Evolutionary conservation across 2,329 filamentous ascomycete genomes (phyloP).

Genomic region (Cytospora chrysosperma): DNA sequence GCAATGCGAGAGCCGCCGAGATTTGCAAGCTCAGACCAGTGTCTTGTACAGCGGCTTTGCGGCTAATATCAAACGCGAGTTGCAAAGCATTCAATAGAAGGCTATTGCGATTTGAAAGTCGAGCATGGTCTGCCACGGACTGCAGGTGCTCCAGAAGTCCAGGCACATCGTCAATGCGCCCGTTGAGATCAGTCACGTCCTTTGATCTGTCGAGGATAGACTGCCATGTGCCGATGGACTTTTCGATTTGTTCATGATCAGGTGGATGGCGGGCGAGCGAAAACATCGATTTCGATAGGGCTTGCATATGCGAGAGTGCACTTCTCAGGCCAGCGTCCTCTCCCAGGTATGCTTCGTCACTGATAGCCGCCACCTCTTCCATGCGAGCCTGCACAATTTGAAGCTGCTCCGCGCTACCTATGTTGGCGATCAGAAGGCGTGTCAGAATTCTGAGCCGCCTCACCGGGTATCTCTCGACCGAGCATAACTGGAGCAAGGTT

Average conservation of each 20-base stretch:
- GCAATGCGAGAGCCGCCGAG: slow-evolving; percentile 47
- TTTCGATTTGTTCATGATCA: slow-evolving; percentile 34
- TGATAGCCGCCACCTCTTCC: slow-evolving; percentile 37
- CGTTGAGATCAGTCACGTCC: slow-evolving; percentile 42
- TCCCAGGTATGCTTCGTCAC: slow-evolving; percentile 38
- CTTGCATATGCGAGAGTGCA: slow-evolving; percentile 50
- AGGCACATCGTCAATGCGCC: slow-evolving; percentile 49
- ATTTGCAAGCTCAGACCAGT: slow-evolving; percentile 12
- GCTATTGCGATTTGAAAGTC: slow-evolving; percentile 48
- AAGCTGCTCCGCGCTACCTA: slow-evolving; percentile 45
- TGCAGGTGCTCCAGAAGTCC: slow-evolving; percentile 50
- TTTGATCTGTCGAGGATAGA: slow-evolving; percentile 39
- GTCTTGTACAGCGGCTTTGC: slow-evolving; percentile 27
- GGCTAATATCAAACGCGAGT: slow-evolving; percentile 45
- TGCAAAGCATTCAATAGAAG: slow-evolving; percentile 49
- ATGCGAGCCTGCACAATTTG: slow-evolving; percentile 41
- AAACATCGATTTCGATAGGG: slow-evolving; percentile 44
- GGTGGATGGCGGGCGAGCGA: slow-evolving; percentile 42
- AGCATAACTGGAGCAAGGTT: slow-evolving; percentile 50
- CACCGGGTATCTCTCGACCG: slow-evolving; percentile 50
- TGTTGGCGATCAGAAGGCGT: slow-evolving; percentile 46
- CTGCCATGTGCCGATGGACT: slow-evolving; percentile 46
- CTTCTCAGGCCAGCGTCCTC: slow-evolving; percentile 46
- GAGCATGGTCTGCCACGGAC: slow-evolving; percentile 51
- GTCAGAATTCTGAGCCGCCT: slow-evolving; percentile 53